Conservation (phyloP, 805 yeast genomes). For the Cyberlindnera suaveolens region DNA sequence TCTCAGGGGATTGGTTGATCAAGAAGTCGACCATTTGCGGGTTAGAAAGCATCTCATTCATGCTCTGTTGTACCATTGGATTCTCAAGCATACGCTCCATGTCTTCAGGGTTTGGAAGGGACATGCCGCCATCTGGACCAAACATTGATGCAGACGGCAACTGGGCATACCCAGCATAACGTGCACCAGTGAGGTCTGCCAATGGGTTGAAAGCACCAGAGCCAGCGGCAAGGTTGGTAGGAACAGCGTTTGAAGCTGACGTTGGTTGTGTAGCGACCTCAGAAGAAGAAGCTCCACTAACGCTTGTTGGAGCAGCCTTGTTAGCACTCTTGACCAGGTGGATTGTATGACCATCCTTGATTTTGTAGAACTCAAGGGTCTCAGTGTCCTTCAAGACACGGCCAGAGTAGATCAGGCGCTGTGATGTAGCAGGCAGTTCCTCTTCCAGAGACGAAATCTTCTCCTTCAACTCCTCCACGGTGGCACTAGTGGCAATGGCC, state of each 20-base stretch:
- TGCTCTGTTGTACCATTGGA: slow-evolving; percentile 75
- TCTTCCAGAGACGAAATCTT: slow-evolving; percentile 49
- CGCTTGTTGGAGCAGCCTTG: slow-evolving; percentile 25
- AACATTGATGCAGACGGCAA: slow-evolving; percentile 84
- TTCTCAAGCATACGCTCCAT: slow-evolving; percentile 67
- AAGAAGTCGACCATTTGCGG: slow-evolving; percentile 84
- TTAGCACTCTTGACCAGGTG: slow-evolving; percentile 79
- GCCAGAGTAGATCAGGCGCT: slow-evolving; percentile 89
- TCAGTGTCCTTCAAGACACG: slow-evolving; percentile 85
- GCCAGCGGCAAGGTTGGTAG: slow-evolving; percentile 83
- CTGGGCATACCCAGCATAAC: slow-evolving; percentile 89
- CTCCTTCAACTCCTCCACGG: slow-evolving; percentile 66
- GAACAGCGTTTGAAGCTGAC: slow-evolving; percentile 53
- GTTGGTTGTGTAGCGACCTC: slow-evolving; percentile 19
- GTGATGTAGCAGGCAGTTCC: slow-evolving; percentile 69
- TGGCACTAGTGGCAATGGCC: slow-evolving; percentile 41
- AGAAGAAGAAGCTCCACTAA: slow-evolving; percentile 37
- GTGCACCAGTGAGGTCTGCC: slow-evolving; percentile 89
- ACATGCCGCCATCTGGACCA: slow-evolving; percentile 93
- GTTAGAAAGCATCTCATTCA: slow-evolving; percentile 77
- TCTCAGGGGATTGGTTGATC: slow-evolving; percentile 78
- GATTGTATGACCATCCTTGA: slow-evolving; percentile 79
- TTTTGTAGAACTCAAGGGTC: slow-evolving; percentile 66
- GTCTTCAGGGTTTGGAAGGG: slow-evolving; percentile 64
- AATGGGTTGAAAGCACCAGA: slow-evolving; percentile 84